phyloP scores from a whole-genome alignment of 2,329 filamentous ascomycete genomes.

The Neoarthrinium moseri region DNA sequence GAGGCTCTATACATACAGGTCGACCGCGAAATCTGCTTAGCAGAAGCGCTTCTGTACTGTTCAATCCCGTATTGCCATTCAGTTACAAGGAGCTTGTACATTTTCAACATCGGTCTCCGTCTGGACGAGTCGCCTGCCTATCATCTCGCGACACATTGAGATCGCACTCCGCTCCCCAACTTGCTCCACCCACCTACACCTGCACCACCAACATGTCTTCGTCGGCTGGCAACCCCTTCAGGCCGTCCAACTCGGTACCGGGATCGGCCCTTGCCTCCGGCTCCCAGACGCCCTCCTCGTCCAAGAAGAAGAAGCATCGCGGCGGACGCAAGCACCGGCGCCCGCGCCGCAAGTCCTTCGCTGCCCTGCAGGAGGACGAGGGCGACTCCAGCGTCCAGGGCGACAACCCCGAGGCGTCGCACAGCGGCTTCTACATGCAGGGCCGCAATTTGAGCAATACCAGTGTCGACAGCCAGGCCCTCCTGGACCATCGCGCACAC shows the following conservation, averaged over 20 bases:
- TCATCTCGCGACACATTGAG: constrained; percentile 5
- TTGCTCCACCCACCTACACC: background rate
- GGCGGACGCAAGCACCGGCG: constrained; percentile 73
- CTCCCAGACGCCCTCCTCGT: constrained; percentile 38
- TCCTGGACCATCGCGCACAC: constrained; percentile 71
- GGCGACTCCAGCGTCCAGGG: constrained; percentile 28
- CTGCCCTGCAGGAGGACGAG: constrained; percentile 58
- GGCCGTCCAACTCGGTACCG: background rate
- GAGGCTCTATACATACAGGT: too few relatives aligned
- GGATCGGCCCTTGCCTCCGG: constrained; percentile 1
- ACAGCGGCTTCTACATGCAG: constrained; percentile 49
- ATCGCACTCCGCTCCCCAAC: background rate
- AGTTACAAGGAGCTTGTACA: too few relatives aligned
- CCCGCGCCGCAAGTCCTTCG: constrained; percentile 77
- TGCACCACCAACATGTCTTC: background rate
- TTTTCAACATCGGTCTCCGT: too few relatives aligned
- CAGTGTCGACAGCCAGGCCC: constrained; percentile 83
- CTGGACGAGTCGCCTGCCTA: constrained; percentile 1
- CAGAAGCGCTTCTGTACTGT: too few relatives aligned
- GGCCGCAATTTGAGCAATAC: constrained; percentile 70
- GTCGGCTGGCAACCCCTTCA: background rate
- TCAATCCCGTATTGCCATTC: too few relatives aligned
- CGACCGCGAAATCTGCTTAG: too few relatives aligned
- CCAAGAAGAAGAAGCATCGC: constrained; percentile 70
- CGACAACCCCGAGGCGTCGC: constrained; percentile 20